These are phyloP conservation scores for Heterotrichella gracilis DNA, from an alignment of 352 stramenopile species.

Conservation along the genomic window DNA sequence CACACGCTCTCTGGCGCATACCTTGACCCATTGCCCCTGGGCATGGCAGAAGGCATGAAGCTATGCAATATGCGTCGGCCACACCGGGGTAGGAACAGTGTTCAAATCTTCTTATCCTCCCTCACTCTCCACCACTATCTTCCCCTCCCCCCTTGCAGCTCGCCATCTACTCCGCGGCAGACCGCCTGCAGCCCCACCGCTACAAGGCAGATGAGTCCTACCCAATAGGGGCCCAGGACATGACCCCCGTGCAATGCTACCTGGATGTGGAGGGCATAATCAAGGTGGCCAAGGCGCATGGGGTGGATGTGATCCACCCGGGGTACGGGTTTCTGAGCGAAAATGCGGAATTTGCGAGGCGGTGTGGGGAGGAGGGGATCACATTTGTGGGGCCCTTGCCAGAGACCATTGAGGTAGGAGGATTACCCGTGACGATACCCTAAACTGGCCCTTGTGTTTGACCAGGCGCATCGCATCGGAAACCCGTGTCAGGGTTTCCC, in stretches of 20 bases:
- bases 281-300: conserved; percentile 49
- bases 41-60: too few relatives aligned
- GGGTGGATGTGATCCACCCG: conserved; percentile 68
- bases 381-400: conserved; percentile 66
- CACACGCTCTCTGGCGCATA: too few relatives aligned
- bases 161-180: conserved; percentile 44
- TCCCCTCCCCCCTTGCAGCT: too few relatives aligned
- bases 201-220: conserved; percentile 85
- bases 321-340: conserved; percentile 86
- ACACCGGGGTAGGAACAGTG: too few relatives aligned
- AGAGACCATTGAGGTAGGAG: conserved; percentile 47
- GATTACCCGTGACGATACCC: conserved; percentile 44
- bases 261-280: conserved; percentile 72
- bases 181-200: conserved; percentile 46
- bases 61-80: too few relatives aligned
- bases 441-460: conserved; percentile 46
- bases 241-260: conserved; percentile 63
- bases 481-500: conserved; percentile 42
- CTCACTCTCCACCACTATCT: too few relatives aligned
- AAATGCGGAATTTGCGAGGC: conserved; percentile 60
- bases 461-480: conserved; percentile 28
- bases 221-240: conserved; percentile 41
- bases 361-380: conserved; percentile 52
- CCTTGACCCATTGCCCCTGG: too few relatives aligned
- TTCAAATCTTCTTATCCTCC: too few relatives aligned